Base-by-base conservation (phyloP, 371 early-diverging fungal species). In the Mycotypha africana region DNA sequence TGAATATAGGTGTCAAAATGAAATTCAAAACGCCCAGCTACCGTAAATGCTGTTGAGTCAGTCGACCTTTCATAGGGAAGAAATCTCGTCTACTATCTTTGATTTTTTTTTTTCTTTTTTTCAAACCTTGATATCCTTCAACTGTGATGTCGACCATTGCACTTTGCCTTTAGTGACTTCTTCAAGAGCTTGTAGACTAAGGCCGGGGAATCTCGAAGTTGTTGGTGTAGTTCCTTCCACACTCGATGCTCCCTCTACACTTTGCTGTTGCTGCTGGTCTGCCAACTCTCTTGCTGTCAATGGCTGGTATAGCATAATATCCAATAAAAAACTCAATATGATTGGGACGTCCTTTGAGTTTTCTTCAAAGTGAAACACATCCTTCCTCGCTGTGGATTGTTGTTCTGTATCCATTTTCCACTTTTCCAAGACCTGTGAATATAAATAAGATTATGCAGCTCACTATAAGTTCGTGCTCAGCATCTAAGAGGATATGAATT, bases 261-360 rank as follows among this genome's bases (percentile, higher is more conserved):
- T 12, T 19, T 30, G 45, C 2, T 58, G 48, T 11, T 37, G 40
- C 45, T 45, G 16, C 11, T 52, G 51, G n/a, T 15, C 20, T 25
- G 50, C 17, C 28, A 49, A 22, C 28, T 49, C 51, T 42, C 53
- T 57, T 11, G 56, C 60, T 26, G 55, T 55, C 22, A 50, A 49
- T 7, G 78, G 72, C 24, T 77, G 78, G 55, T 86, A 89, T 14
- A 89, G 51, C 47, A 89, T 65, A 6, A 91, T 51, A 44, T 88
- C 82, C 50, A 79, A 55, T 56, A 88, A 78, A 49, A 79, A 75
- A 8, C 47, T 36, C 11, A 88, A 55, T 12, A 87, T 50, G 6
- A 75, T 68, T 8, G 65, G 47, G 4, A 79, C 64, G 52, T 88
- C 88, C 11, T 55, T 48, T 6, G 78, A 80, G 25, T 67, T 56